Base-by-base conservation (phyloP, 1,284 basidiomycete species). In the Puccinia triticina region DNA sequence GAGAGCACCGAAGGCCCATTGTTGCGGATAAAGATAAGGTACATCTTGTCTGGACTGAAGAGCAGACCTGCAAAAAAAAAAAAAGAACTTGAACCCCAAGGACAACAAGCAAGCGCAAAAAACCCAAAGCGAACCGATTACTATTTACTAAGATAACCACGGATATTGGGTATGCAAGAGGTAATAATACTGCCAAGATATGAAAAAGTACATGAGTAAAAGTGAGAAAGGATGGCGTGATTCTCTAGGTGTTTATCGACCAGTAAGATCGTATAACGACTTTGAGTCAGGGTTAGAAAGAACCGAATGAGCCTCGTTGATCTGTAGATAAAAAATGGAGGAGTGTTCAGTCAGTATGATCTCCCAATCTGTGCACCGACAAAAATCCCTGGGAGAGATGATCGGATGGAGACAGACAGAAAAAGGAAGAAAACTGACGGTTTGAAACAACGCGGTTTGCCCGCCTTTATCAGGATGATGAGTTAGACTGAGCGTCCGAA, bases 401-500 rank as follows among this genome's bases (percentile, higher is more conserved):
- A n/a, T 8, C 21, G 23, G 7, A 69, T 46, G 18, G 40, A 29
- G 37, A 48, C 26, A 43, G 37, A 43, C 8, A 69, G 43, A 48
- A 32, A 66, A 66, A 66, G 32, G 40, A 43, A 50, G 53, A 55
- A 23, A 32, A 61, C 74, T 61, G 3, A 76, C 74, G 21, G 18
- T 50, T 46, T 76, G 74, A 26, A 76, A 76, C 23, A 76, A 29
- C 50, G 32, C 53, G n/a, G 74, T 76, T 46, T 76, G 1, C 16
- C 76, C 64, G 2, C 64, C 64, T 53, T 77, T 77, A 37, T 77
- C 76, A 67, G 76, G 76, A 67, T 77, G 76, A 46, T 66, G 50
- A 14, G n/a, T 53, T 37, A 77, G 53, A 29, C 59, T 67, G 16
- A 96, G 95, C 85, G 92, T 90, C 87, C 98, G 99, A 88, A 99